Base-by-base conservation (phyloP, 2,329 filamentous ascomycete species). In the Chrysoporthe puriensis region DNA sequence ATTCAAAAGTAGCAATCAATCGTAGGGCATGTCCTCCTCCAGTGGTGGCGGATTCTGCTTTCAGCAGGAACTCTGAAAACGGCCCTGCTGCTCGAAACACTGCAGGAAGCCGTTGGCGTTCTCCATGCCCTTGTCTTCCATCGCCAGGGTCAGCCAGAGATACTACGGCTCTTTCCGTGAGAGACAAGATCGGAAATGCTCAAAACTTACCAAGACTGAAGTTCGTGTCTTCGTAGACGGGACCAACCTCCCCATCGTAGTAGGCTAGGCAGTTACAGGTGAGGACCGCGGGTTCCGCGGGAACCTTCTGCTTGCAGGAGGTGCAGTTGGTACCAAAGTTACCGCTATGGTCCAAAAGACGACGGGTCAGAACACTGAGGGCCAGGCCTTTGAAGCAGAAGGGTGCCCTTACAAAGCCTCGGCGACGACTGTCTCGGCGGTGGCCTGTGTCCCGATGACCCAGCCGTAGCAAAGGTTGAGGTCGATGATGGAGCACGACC, bases 61-160 rank as follows among this genome's bases (percentile, higher is more conserved):
- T 54, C 50, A 54, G 50, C 50, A 54, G 50, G 16, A 54, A 34
- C 50, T 54, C 50, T 54, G 50, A 54, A 54, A 54, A 32, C 50
- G 50, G 26, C 50, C 50, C 13, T 54, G 50, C 26, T 54, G 50
- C 13, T 54, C 50, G 14, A 54, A 54, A 26, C 50, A 54, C 50
- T 54, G 50, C 26, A 54, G 21, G 13, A 54, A 54, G 1, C 50
- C 50, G 13, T 54, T 14, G 50, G 50, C 26, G 13, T 54, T 54
- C 21, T 34, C 50, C 50, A 54, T 21, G 21, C 21, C 50, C 26
- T 13, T 14, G 13, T 54, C 50, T 54, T 52, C 26, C 50, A 54
- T 4, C 13, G 7, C n/a, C 21, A 34, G 16, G 26, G 50, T 54
- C 26, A 54, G 26, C 32, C 21, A 32, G 8, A 2, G 21, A 14